Evolutionary conservation across 2,329 filamentous ascomycete species (phyloP), one percentile per base, ranked within the genome.

Genomic region (Elsinoe australis): DNA sequence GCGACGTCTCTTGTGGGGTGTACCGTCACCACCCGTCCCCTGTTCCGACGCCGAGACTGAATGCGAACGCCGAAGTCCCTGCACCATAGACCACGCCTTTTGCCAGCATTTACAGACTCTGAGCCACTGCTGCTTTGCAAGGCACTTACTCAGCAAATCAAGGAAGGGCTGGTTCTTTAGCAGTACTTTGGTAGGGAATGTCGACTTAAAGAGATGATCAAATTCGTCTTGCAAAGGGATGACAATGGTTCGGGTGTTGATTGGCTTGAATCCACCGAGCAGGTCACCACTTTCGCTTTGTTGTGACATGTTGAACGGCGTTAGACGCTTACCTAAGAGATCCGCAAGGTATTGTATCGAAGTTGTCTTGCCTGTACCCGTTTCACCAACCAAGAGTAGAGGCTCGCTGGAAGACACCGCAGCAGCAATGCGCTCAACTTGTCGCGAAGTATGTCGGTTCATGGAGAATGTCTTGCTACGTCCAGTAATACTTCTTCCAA

Each of bases 221-320:
- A 98, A 98, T 54, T 94, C 87, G 56, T 96, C 92, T 58, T 94
- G 87, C 60, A 98, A 70, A 0, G 92, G 90, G 29, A 95, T 78
- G 0, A 92, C 85, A 49, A 96, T 73, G 52, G 82, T 94, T 55
- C 90, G 81, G 33, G 92, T 79, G 61, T 90, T 95, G 51, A 98
- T 84, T 0, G 92, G 92, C 64, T 98, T 98, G 71, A 94, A 96
- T 0, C 92, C 92, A 58, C 92, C 94, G 0, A 98, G 73, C 9
- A 99, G 71, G 68, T 99, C 92, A n/a, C 89, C 86, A 32, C 85
- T 89, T 66, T 99, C 94, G 60, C 89, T 96, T 64, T 99, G 94
- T 62, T 98, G 94, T 0, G 92, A 98, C 62, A 99, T 66, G 61
- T 99, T 99, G 61, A 98, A 88, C 2, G 89, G 87, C 0, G 88